phyloP scores from a whole-genome alignment of 2,329 filamentous ascomycete genomes.

The Paraphoma sp. region DNA sequence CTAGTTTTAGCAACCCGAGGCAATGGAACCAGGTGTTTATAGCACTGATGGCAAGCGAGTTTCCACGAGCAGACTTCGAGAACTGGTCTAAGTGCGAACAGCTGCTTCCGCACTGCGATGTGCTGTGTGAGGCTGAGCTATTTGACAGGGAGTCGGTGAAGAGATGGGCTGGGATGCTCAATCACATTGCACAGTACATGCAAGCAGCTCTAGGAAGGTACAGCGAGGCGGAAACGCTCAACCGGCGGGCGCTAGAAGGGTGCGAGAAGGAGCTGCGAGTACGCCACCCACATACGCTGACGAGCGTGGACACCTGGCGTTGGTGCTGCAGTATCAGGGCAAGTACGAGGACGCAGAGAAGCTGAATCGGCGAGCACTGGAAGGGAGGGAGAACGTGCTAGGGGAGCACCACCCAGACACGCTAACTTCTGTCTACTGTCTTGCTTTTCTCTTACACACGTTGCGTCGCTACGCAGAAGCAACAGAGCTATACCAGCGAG shows the following conservation, averaged over 20 bases:
- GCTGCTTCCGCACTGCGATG: too few species aligned
- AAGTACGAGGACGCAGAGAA: constrained; percentile 7
- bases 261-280: constrained; percentile 4
- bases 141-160: too few species aligned
- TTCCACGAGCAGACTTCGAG: too few species aligned
- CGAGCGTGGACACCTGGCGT: constrained; percentile 5
- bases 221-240: constrained; percentile 5
- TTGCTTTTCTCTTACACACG: constrained; percentile 5
- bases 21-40: too few species aligned
- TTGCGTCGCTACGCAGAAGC: constrained; percentile 5
- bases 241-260: constrained; percentile 7
- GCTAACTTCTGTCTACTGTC: constrained; percentile 3
- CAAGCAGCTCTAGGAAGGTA: too few species aligned
- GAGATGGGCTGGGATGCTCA: too few species aligned
- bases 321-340: not conserved
- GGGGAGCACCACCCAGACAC: constrained; percentile 4
- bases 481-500: constrained; percentile 3
- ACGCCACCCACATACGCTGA: constrained; percentile 6
- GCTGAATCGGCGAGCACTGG: constrained; percentile 4
- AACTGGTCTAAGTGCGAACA: too few species aligned
- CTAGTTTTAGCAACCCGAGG: too few species aligned
- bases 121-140: too few species aligned
- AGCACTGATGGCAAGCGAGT: too few species aligned
- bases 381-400: constrained; percentile 4
- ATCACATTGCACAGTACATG: too few species aligned